phyloP scores from a whole-genome alignment of 345 rosid species.

The Sisymbrium irio region DNA sequence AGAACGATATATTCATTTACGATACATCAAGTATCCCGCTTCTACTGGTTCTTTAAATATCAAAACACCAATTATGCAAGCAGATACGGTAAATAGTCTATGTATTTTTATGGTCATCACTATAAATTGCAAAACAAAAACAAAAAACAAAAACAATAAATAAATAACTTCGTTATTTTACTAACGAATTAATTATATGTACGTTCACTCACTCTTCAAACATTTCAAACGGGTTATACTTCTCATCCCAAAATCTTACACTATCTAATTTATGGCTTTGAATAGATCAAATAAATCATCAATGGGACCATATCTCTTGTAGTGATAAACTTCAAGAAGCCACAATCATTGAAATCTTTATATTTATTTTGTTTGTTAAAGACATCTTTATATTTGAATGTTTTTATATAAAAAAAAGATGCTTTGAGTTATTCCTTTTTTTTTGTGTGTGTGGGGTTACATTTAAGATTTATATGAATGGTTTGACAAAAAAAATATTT shows the following conservation, averaged over 20 bases:
- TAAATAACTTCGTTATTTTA: background rate
- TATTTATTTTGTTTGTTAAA: background rate
- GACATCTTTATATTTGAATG: slow-evolving; percentile 5
- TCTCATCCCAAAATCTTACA: slow-evolving; percentile 16
- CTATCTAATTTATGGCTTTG: slow-evolving; percentile 24
- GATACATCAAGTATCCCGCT: background rate
- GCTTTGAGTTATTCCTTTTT: slow-evolving; percentile 25
- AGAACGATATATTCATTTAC: background rate
- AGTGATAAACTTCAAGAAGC: slow-evolving; percentile 32
- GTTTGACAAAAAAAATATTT: no score
- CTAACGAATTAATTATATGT: background rate
- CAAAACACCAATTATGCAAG: background rate
- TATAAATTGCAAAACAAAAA: background rate
- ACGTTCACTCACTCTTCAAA: background rate
- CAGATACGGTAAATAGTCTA: background rate
- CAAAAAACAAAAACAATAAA: background rate
- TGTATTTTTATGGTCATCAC: background rate
- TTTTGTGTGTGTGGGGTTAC: slow-evolving; percentile 30
- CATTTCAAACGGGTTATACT: background rate
- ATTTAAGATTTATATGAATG: slow-evolving; percentile 19
- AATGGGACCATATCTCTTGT: slow-evolving; percentile 33
- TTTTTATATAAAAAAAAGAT: slow-evolving; percentile 5
- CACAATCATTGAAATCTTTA: slow-evolving; percentile 25
- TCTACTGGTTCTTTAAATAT: background rate
- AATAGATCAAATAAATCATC: slow-evolving; percentile 1